These are phyloP conservation scores for Calonectria leucothoes DNA, from an alignment of 2,329 filamentous ascomycete species.

Conservation along the genomic window DNA sequence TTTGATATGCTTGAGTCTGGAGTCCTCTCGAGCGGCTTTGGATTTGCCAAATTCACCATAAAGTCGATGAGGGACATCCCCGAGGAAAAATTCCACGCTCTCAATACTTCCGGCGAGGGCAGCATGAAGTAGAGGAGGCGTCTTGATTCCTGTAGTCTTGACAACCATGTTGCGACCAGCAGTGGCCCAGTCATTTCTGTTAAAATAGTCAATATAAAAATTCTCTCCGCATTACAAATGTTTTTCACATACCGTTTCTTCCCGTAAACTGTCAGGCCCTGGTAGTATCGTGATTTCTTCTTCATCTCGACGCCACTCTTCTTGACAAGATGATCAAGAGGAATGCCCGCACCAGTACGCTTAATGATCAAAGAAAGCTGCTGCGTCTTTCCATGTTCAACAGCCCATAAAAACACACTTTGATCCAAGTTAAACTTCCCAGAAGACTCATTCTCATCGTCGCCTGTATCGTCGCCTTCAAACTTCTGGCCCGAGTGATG, in stretches of 20 bases:
- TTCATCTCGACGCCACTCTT: conserved; percentile 72
- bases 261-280: conserved; percentile 80
- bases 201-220: conserved; percentile 25
- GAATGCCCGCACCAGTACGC: conserved; percentile 74
- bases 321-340: conserved; percentile 74
- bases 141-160: conserved; percentile 54
- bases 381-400: conserved; percentile 62
- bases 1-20: conserved; percentile 70
- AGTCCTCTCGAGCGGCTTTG: conserved; percentile 69
- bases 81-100: conserved; percentile 81
- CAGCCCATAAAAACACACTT: conserved; percentile 55
- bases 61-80: conserved; percentile 73
- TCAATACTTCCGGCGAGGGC: conserved; percentile 70
- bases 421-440: conserved; percentile 54
- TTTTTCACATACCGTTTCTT: conserved; percentile 65
- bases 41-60: conserved; percentile 76
- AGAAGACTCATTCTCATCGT: conserved; percentile 46
- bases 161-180: conserved; percentile 63
- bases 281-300: conserved; percentile 78
- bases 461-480: conserved; percentile 44
- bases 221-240: neutral
- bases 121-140: conserved; percentile 71
- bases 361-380: conserved; percentile 74
- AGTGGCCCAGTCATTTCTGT: conserved; percentile 76
- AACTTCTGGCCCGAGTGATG: conserved; percentile 55